Evolutionary conservation across 2,329 filamentous ascomycete species (phyloP).

Genomic region (Fusarium secorum): DNA sequence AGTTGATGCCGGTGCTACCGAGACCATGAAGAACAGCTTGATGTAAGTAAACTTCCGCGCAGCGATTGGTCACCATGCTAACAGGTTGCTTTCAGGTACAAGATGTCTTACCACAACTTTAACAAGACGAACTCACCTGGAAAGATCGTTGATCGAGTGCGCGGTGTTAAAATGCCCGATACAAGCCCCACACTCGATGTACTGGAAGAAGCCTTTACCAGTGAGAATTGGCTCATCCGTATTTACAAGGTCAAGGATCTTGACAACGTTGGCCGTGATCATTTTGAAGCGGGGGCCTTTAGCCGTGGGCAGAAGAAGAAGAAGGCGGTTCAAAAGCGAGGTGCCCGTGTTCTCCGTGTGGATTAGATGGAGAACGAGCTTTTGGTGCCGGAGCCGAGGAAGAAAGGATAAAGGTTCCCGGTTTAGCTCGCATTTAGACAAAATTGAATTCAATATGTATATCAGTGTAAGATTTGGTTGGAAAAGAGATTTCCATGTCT

Average conservation of each 20-base stretch:
- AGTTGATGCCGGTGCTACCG: slow-evolving; percentile 90
- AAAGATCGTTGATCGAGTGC: slow-evolving; percentile 89
- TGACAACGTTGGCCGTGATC: slow-evolving; percentile 93
- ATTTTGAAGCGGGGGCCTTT: slow-evolving; percentile 73
- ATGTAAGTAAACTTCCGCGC: slow-evolving; percentile 71
- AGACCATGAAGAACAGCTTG: slow-evolving; percentile 98
- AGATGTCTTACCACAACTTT: slow-evolving; percentile 99
- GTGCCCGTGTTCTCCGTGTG: slow-evolving; percentile 74
- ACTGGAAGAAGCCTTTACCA: slow-evolving; percentile 96
- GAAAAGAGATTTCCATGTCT: slow-evolving; percentile 22
- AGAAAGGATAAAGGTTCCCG: slow-evolving; percentile 33
- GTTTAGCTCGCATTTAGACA: slow-evolving; percentile 44
- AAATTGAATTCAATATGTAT: slow-evolving; percentile 50
- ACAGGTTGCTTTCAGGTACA: slow-evolving; percentile 74
- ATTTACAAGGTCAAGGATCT: slow-evolving; percentile 99
- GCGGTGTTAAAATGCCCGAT: slow-evolving; percentile 80
- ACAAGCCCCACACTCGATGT: slow-evolving; percentile 86
- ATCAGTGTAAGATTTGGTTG: slow-evolving; percentile 47
- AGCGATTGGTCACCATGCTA: slow-evolving; percentile 4
- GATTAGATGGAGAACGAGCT: slow-evolving; percentile 60
- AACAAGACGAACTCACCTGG: slow-evolving; percentile 88
- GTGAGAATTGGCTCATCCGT: slow-evolving; percentile 99
- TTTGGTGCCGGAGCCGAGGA: slow-evolving; percentile 11
- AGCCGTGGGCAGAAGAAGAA: slow-evolving; percentile 86
- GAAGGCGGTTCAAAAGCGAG: slow-evolving; percentile 75